Evolutionary conservation across 805 yeast genomes (phyloP), one percentile per base, ranked within the genome.

Genomic region (Kodamaea hsintzibuensis): DNA sequence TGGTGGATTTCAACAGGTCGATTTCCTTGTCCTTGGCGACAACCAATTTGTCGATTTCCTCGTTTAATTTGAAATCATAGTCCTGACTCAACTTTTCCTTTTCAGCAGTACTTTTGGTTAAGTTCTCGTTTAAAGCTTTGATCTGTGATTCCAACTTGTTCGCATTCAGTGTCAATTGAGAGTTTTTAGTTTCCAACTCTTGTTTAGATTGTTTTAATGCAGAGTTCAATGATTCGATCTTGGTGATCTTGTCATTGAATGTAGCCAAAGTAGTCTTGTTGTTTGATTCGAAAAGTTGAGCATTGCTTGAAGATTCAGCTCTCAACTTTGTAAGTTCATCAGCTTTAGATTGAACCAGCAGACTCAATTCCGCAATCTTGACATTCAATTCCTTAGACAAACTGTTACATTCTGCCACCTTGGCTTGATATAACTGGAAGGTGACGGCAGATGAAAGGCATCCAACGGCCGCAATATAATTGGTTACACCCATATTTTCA

Each of bases 21-120:
- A 66, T 58, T 47, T 59, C 60, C 19, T 52, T 53, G 54, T 69
- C 72, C 50, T 64, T 65, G 17, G 57, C 60, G 7, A 63, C 64
- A 5, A 61, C 55, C 40, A 63, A 43, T 30, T 51, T 56, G 40
- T 70, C 71, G 46, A 69, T 53, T 40, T 65, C 64, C 35, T 54
- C 39, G 52, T 65, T 68, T 54, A 69, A 60, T 47, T 66, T 64
- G 58, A 61, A 63, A 16, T 65, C 62, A 42, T 60, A 60, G 18
- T 64, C 60, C 37, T 56, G 52, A 39, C 57, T 54, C 18, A 56
- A 16, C n/a, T 50, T 17, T 7, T 51, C 53, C 8, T 44, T 47
- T 30, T 56, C 56, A 30, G 43, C 42, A 17, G 22, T 53, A 18
- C 54, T 42, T 12, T 33, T 44, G 40, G 47, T 25, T 49, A 49